These are phyloP conservation scores for Metschnikowia drakensbergensis DNA, from an alignment of 805 yeast species.

Conservation along the genomic window DNA sequence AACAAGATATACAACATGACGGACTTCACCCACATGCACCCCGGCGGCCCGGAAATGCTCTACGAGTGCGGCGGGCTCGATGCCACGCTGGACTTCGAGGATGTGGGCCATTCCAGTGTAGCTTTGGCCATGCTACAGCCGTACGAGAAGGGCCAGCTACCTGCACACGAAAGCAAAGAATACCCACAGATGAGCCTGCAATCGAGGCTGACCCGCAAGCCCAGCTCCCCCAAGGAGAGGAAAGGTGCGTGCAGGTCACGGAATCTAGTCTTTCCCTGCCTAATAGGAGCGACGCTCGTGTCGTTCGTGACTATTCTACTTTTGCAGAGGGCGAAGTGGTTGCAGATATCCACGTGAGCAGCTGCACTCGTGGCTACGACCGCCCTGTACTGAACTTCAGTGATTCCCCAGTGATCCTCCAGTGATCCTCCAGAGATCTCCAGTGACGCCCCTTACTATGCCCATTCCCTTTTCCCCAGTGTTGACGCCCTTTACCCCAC, in stretches of 20 bases:
- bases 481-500: too few relatives aligned
- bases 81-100: slow-evolving; percentile 65
- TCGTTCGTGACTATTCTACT: slow-evolving; percentile 10
- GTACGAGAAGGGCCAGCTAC: slow-evolving; percentile 12
- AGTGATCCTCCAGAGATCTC: too few relatives aligned
- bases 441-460: too few relatives aligned
- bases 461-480: too few relatives aligned
- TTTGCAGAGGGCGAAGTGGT: slow-evolving; percentile 17
- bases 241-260: neutral
- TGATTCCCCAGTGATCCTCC: too few relatives aligned
- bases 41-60: slow-evolving; percentile 71
- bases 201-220: neutral
- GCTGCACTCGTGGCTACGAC: neutral
- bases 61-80: slow-evolving; percentile 76
- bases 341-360: slow-evolving; percentile 8
- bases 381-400: neutral
- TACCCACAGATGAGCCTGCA: neutral
- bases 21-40: slow-evolving; percentile 70
- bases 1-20: slow-evolving; percentile 78
- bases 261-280: neutral
- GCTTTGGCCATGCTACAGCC: slow-evolving; percentile 19
- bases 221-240: neutral
- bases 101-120: slow-evolving; percentile 19
- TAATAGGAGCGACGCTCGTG: slow-evolving; percentile 7
- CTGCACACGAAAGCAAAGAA: slow-evolving; percentile 1